Base-by-base conservation (phyloP, 345 rosid species). In the Geranium brycei region DNA sequence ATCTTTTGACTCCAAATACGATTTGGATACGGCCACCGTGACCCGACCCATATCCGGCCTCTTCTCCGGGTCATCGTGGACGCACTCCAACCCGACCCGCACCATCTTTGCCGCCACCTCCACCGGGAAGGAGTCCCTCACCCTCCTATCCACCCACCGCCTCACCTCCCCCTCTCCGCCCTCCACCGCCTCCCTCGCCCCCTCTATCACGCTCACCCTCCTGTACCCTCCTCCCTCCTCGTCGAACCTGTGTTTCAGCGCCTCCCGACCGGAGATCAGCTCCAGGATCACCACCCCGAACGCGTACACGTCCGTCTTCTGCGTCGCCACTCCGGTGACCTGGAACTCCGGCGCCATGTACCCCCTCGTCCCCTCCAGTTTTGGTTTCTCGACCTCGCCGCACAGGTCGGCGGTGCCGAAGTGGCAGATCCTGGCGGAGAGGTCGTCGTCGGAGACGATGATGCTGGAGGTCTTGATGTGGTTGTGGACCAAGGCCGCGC, bases 41-140 rank as follows among this genome's bases (percentile, higher is more conserved):
- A 76, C 73, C 69, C 70, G 74, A 41, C 78, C 77, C 87, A 82
- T 83, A 53, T 80, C 78, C 1, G 89, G 91, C 68, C 85, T 75
- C 35, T 66, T 66, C 30, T 17, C 62, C 3, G 87, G 75, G 40
- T 80, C 80, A 70, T 75, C 84, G 61, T 64, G 76, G 66, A 80
- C 81, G 58, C 89, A 86, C 31, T 82, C 84, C 57, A 83, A 7
- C 64, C 79, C 89, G 64, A 83, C n/a, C 53, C 60, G 51, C 32
- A 70, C 76, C 80, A 82, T 71, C 75, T 70, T 82, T 74, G 79
- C 80, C 6, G 80, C 87, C 68, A 74, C 89, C 5, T 80, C 87
- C 67, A 82, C 78, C n/a, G 87, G 89, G 31, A 68, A 86, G 16
- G 91, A 86, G 58, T 86, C 89, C 65, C 63, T 82, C 69, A 86